Conservation (phyloP, 176 grass and related monocot genomes). For the Pontederia paniculata region DNA sequence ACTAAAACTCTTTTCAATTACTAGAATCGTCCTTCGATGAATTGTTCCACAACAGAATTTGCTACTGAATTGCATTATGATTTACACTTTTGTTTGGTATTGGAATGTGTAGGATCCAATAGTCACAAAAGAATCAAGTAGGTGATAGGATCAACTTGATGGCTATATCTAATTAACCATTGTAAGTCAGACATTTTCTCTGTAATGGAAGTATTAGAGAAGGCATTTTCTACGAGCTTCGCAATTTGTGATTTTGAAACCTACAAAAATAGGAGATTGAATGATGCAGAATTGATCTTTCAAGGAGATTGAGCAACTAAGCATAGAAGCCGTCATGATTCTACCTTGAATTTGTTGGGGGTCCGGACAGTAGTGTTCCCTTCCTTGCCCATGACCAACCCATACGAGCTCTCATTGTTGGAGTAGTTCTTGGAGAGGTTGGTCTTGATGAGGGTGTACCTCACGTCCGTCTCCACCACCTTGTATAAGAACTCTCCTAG, state of each 20-base stretch:
- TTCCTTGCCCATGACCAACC: conserved; percentile 51
- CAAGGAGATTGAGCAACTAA: too few relatives aligned
- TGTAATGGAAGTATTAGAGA: conserved; percentile 50
- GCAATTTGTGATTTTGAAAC: conserved; percentile 80
- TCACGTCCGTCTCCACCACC: conserved; percentile 66
- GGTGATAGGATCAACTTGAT: not conserved
- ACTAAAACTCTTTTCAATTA: too few relatives aligned
- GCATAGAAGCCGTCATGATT: not conserved
- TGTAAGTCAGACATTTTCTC: too few relatives aligned
- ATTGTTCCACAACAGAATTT: too few relatives aligned
- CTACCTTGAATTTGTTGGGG: conserved; percentile 33
- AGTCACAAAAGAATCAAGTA: too few relatives aligned
- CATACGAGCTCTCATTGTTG: conserved; percentile 51
- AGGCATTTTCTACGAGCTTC: conserved; percentile 64
- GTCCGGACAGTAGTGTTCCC: conserved; percentile 10
- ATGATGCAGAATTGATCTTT: not conserved
- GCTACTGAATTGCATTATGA: too few relatives aligned
- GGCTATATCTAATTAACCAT: too few relatives aligned
- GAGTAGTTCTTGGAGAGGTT: conserved; percentile 65
- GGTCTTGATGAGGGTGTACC: conserved; percentile 70
- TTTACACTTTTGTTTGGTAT: too few relatives aligned
- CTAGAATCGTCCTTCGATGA: too few relatives aligned
- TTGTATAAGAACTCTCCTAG: conserved; percentile 62
- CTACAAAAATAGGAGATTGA: conserved; percentile 21
- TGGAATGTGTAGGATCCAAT: too few relatives aligned